Conservation (phyloP, 1,284 basidiomycete species). For the Irpex lacteus region DNA sequence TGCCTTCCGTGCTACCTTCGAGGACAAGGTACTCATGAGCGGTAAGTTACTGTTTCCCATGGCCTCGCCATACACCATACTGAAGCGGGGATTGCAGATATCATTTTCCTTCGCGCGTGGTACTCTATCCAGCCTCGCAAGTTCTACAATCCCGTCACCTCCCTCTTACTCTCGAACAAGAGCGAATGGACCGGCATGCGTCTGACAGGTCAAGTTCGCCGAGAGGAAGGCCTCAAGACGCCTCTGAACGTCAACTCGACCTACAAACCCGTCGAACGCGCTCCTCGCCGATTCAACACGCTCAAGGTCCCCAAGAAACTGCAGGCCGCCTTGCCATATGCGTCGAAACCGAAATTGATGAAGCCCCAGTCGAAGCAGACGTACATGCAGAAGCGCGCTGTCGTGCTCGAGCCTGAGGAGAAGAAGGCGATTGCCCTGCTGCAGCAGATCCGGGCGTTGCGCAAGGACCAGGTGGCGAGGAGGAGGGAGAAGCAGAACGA, state of each 20-base stretch:
- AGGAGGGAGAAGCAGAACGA: constrained; percentile 84
- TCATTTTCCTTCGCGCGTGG: constrained; percentile 96
- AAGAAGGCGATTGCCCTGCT: constrained; percentile 89
- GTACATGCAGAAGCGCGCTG: constrained; percentile 90
- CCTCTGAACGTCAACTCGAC: constrained; percentile 83
- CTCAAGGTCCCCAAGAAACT: constrained; percentile 88
- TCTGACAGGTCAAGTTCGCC: constrained; percentile 88
- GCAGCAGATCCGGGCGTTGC: constrained; percentile 92
- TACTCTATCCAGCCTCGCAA: constrained; percentile 93
- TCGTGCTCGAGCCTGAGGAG: constrained; percentile 94
- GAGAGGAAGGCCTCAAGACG: constrained; percentile 82
- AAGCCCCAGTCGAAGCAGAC: constrained; percentile 73
- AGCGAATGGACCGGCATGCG: constrained; percentile 89
- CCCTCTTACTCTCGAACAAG: constrained; percentile 82
- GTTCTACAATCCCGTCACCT: constrained; percentile 97
- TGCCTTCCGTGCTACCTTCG: constrained; percentile 94
- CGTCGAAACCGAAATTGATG: constrained; percentile 88
- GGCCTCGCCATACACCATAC: not conserved
- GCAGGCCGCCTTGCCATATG: constrained; percentile 87
- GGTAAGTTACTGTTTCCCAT: constrained; percentile 49
- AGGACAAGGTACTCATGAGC: constrained; percentile 96
- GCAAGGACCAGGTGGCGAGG: constrained; percentile 81
- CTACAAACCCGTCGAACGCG: constrained; percentile 83
- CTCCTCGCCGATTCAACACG: constrained; percentile 86
- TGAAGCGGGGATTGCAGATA: constrained; percentile 52